A percentile compares a stretch with the other conserved stretches of the same genome.
Conservation (phyloP, 805 yeast species). For the Wickerhamomyces canadensis region DNA sequence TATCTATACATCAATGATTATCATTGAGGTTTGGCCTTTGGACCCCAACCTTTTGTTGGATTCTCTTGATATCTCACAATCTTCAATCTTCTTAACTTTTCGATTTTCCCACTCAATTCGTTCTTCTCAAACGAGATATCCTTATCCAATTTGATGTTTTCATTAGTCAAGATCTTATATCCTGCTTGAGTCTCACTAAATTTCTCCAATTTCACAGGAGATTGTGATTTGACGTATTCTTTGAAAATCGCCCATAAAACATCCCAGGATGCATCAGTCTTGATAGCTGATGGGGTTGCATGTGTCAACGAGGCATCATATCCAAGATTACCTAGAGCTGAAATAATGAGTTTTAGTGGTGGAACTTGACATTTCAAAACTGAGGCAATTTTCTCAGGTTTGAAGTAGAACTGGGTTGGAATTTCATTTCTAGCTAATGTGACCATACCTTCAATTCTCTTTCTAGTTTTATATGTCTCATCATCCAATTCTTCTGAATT, state of each 20-base stretch:
- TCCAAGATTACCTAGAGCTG: constrained; percentile 83
- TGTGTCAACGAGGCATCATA: constrained; percentile 82
- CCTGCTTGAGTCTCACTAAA: constrained; percentile 34
- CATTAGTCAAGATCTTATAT: constrained; percentile 46
- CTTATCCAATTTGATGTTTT: constrained; percentile 27
- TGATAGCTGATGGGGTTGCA: constrained; percentile 77
- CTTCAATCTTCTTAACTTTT: constrained; percentile 63
- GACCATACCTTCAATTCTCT: constrained; percentile 89
- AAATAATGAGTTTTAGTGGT: constrained; percentile 60
- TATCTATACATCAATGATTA: neutral
- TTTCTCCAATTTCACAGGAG: constrained; percentile 23
- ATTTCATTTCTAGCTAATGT: constrained; percentile 77
- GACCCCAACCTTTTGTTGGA: constrained; percentile 97
- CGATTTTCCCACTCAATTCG: constrained; percentile 51
- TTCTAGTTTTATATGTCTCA: constrained; percentile 66
- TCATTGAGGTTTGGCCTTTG: constrained; percentile 68
- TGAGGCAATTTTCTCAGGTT: constrained; percentile 71
- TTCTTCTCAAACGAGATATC: constrained; percentile 56
- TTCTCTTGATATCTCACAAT: constrained; percentile 86
- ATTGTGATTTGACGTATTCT: constrained; percentile 48
- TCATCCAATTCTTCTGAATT: constrained; percentile 42
- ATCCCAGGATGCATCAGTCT: constrained; percentile 87
- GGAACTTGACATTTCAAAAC: constrained; percentile 80
- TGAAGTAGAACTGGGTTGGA: constrained; percentile 72
- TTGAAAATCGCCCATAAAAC: constrained; percentile 68